These are phyloP conservation scores for Clarireedia hainanense DNA, from an alignment of 2,329 filamentous ascomycete species.

Conservation along the genomic window DNA sequence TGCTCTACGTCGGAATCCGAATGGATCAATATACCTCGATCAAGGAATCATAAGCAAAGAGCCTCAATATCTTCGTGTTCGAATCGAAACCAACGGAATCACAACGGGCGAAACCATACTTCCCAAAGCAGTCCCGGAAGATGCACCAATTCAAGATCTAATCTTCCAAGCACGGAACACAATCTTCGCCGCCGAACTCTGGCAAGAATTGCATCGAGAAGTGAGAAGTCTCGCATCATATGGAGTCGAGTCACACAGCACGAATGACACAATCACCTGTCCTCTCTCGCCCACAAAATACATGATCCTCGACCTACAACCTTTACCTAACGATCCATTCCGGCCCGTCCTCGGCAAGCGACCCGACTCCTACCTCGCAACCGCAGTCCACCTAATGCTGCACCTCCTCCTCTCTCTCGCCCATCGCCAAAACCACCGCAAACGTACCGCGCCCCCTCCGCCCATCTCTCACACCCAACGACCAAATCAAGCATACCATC, in stretches of 20 bases:
- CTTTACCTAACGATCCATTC: slow-evolving; percentile 39
- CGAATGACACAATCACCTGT: slow-evolving; percentile 50
- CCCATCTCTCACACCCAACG: slow-evolving; percentile 42
- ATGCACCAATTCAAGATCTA: slow-evolving; percentile 55
- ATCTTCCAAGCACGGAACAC: slow-evolving; percentile 72
- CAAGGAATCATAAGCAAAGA: slow-evolving; percentile 39
- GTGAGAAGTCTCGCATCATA: slow-evolving; percentile 64
- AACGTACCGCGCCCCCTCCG: slow-evolving; percentile 56
- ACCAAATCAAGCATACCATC: slow-evolving; percentile 42
- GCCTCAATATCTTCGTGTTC: slow-evolving; percentile 58
- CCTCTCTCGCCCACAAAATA: slow-evolving; percentile 44
- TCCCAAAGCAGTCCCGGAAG: slow-evolving; percentile 46
- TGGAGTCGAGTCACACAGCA: slow-evolving; percentile 50
- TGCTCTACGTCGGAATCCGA: slow-evolving; percentile 63
- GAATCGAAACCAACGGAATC: slow-evolving; percentile 49
- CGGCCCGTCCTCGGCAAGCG: slow-evolving; percentile 25
- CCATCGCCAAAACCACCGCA: slow-evolving; percentile 66
- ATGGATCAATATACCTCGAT: slow-evolving; percentile 71
- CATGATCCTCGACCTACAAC: slow-evolving; percentile 60
- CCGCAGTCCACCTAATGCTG: slow-evolving; percentile 58
- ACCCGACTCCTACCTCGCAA: slow-evolving; percentile 48
- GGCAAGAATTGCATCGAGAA: slow-evolving; percentile 82
- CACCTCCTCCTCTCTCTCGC: slow-evolving; percentile 71
- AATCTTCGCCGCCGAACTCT: slow-evolving; percentile 77
- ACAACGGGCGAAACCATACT: slow-evolving; percentile 50